Conservation (phyloP, 1,139 yeast species). For the Yamadazyma membranifaciens region DNA sequence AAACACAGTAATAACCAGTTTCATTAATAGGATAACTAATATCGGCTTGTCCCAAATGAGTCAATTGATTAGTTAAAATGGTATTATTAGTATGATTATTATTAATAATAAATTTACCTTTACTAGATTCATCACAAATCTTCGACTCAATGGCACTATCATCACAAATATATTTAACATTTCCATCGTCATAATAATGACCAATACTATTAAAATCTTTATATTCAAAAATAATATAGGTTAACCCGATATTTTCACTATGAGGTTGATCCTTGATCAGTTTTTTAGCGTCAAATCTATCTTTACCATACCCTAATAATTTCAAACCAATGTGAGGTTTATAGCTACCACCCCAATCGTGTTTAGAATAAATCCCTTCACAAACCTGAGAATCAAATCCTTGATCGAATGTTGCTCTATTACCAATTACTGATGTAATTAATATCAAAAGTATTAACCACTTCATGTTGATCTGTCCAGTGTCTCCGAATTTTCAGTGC, state of each 20-base stretch:
- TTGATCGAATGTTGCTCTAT: conserved; percentile 48
- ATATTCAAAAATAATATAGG: conserved; percentile 80
- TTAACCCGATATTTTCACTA: conserved; percentile 43
- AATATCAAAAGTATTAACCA: conserved; percentile 1
- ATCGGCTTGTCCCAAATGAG: conserved; percentile 57
- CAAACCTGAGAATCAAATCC: conserved; percentile 61
- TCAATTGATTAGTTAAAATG: conserved; percentile 56
- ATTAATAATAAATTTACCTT: conserved; percentile 61
- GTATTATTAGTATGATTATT: conserved; percentile 48
- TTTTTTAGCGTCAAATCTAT: conserved; percentile 30
- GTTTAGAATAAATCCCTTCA: conserved; percentile 83
- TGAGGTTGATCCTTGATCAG: conserved; percentile 18
- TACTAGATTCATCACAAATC: conserved; percentile 53
- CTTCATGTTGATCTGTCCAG: conserved; percentile 1
- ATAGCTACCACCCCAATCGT: conserved; percentile 81
- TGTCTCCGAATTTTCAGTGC: too few species aligned
- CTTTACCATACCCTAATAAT: conserved; percentile 32
- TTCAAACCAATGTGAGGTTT: conserved; percentile 62
- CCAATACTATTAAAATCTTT: conserved; percentile 75
- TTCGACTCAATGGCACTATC: conserved; percentile 56
- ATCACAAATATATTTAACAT: conserved; percentile 69
- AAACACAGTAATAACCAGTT: conserved; percentile 92
- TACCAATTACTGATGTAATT: conserved; percentile 28
- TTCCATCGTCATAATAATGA: conserved; percentile 30
- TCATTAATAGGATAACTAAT: conserved; percentile 61